Conservation (phyloP, 139 green algal genomes). For the Chlorella sp. region DNA sequence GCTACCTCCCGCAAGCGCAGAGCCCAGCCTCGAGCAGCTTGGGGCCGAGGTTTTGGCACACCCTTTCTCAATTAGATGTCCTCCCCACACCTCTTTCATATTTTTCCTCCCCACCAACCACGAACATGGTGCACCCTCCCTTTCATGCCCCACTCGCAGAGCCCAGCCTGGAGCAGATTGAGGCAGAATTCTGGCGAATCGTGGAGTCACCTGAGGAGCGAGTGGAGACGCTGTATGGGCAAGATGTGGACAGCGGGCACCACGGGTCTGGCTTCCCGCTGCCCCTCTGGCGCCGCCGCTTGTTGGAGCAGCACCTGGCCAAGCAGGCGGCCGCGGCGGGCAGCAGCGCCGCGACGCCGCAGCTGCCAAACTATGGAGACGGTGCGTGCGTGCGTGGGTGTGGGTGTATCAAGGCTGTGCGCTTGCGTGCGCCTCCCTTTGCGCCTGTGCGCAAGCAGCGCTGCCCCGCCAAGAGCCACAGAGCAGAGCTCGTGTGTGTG, state of each 20-base stretch:
- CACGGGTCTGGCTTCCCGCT: slow-evolving; percentile 72
- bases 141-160: slow-evolving; percentile 25
- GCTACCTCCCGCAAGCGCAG: no score
- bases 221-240: slow-evolving; percentile 76
- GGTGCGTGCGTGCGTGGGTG: neutral
- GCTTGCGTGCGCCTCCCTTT: no score
- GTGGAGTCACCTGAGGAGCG: slow-evolving; percentile 67
- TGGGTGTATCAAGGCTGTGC: no score
- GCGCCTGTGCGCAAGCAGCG: no score
- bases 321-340: neutral
- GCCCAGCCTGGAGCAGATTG: slow-evolving; percentile 68
- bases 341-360: neutral
- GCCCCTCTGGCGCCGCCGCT: slow-evolving; percentile 51
- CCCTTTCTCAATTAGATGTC: no score
- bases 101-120: no score
- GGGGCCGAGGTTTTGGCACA: no score
- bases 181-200: slow-evolving; percentile 85
- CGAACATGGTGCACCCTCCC: no score
- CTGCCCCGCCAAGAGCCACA: no score
- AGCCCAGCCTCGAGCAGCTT: no score
- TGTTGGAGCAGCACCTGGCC: slow-evolving; percentile 59
- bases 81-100: no score
- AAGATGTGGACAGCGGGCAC: slow-evolving; percentile 75
- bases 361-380: slow-evolving; percentile 3
- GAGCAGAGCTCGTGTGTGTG: no score